Percentiles rank a stretch among this genome's conserved stretches.
Conservation (phyloP, 495 filamentous ascomycete species). For the Aspergillus heteromorphus region DNA sequence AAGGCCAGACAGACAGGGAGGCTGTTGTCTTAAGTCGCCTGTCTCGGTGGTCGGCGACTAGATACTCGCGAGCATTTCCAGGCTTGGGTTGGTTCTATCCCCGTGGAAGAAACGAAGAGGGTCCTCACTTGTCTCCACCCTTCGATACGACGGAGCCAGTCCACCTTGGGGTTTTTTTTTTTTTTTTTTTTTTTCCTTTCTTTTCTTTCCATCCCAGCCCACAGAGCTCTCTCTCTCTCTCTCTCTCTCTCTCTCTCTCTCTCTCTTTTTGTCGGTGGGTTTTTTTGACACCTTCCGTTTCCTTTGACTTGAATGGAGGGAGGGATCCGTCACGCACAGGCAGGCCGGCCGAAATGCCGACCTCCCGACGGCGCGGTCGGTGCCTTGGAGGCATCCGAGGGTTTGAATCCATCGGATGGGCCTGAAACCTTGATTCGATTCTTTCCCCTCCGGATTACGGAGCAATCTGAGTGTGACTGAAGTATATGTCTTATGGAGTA, state of each 20-base stretch:
- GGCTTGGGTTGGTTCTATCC: not conserved
- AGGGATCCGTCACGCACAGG: no score
- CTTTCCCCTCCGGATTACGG: constrained; percentile 11
- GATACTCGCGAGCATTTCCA: not conserved
- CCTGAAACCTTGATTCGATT: constrained; percentile 1
- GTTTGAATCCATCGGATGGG: not conserved
- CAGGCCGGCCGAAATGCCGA: no score
- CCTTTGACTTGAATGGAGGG: no score
- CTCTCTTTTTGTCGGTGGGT: not conserved
- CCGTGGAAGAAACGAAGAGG: not conserved
- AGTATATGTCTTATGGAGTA: no score
- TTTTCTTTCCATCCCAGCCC: not conserved
- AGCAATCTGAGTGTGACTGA: not conserved
- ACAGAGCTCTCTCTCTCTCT: not conserved
- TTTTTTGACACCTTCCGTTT: no score
- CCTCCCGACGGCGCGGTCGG: no score
- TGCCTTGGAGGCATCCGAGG: no score
- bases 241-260: constrained; percentile 3
- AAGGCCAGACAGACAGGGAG: no score
- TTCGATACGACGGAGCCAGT: not conserved
- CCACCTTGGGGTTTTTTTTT: not conserved
- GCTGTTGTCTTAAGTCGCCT: no score
- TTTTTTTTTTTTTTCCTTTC: constrained; percentile 1
- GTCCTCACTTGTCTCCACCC: not conserved
- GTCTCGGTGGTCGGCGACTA: not conserved